Percentiles rank a stretch among this genome's conserved stretches.
Evolutionary conservation across 176 grass and related monocot genomes (phyloP).

Genomic region (Juncus effusus): DNA sequence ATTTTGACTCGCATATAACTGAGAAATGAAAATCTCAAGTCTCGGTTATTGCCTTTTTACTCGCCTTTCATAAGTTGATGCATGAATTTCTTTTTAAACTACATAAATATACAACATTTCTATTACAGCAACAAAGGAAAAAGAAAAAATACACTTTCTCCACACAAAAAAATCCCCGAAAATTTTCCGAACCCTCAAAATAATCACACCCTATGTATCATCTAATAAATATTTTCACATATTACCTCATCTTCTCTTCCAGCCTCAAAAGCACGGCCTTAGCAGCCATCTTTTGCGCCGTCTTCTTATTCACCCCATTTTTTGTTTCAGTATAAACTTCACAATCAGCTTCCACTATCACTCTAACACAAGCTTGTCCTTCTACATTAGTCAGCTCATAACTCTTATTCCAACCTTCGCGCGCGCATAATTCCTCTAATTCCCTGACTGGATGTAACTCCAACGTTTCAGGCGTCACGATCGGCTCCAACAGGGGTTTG

Average conservation of each 20-base stretch:
- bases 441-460: conserved; percentile 44
- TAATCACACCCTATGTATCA: too few species aligned
- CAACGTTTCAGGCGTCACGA: conserved; percentile 53
- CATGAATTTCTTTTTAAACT: too few species aligned
- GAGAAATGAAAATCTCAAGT: too few species aligned
- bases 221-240: too few species aligned
- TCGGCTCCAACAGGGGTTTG: conserved; percentile 53
- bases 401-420: not conserved
- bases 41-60: too few species aligned
- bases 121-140: too few species aligned
- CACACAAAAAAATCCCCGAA: too few species aligned
- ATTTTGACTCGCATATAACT: too few species aligned
- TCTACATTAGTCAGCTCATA: conserved; percentile 26
- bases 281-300: conserved; percentile 49
- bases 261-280: conserved; percentile 36
- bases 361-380: conserved; percentile 32
- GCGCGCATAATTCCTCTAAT: conserved; percentile 45
- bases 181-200: too few species aligned
- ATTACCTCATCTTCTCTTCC: conserved; percentile 19
- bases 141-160: too few species aligned
- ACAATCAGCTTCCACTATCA: conserved; percentile 29
- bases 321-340: conserved; percentile 19
- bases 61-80: too few species aligned
- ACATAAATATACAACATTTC: too few species aligned
- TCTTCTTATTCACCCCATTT: conserved; percentile 27